Evolutionary conservation across 257 asterid genomes (phyloP).

Genomic region (Solanum etuberosum): DNA sequence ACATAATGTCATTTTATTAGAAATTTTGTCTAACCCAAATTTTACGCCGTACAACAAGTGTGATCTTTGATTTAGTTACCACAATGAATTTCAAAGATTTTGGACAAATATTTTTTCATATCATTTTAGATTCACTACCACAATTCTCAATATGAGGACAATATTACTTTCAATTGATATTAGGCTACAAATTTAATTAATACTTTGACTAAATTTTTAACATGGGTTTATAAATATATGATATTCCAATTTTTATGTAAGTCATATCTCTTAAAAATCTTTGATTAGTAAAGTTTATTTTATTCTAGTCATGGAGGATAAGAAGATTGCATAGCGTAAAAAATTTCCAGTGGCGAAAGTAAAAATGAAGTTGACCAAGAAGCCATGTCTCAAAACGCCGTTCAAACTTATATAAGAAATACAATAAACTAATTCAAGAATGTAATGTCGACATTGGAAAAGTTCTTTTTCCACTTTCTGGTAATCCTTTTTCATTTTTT

Average conservation of each 20-base stretch:
- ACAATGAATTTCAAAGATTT: not conserved
- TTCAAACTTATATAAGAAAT: no score
- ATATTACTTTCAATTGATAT: not conserved
- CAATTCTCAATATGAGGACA: not conserved
- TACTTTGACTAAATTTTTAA: not conserved
- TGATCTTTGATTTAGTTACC: no score
- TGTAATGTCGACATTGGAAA: not conserved
- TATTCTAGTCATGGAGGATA: not conserved
- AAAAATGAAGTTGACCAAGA: not conserved
- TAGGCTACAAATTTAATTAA: not conserved
- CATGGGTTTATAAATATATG: not conserved
- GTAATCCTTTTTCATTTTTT: no score
- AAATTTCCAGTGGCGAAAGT: no score
- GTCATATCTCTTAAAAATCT: not conserved
- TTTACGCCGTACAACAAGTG: not conserved
- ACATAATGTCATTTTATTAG: no score
- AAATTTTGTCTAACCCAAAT: not conserved
- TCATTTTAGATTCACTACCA: not conserved
- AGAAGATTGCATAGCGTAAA: not conserved
- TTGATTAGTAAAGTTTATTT: not conserved
- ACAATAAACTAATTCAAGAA: no score
- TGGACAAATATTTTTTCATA: not conserved
- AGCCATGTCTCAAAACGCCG: no score
- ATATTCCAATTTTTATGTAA: not conserved
- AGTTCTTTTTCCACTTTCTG: no score